A percentile compares a stretch with the other conserved stretches of the same genome.
These are phyloP conservation scores for Kondoa malvinella DNA, from an alignment of 768 basidiomycete genomes.

Conservation along the genomic window DNA sequence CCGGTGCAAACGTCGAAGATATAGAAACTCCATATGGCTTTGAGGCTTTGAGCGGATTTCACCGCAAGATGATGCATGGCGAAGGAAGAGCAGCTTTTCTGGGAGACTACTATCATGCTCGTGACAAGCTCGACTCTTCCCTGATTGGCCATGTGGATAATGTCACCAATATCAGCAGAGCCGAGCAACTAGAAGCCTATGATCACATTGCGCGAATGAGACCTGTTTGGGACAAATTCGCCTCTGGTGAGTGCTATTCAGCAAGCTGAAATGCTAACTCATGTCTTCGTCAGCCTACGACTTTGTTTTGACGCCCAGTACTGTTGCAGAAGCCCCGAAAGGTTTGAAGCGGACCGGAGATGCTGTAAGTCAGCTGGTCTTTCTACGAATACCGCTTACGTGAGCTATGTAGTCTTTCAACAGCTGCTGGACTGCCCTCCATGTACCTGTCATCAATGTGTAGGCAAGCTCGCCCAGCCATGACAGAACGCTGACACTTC, in stretches of 20 bases:
- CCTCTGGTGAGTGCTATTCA: conserved; percentile 1
- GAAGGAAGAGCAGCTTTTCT: conserved; percentile 28
- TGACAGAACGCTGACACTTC: not conserved
- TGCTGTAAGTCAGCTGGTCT: not conserved
- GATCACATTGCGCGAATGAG: conserved; percentile 27
- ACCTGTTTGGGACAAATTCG: conserved; percentile 27
- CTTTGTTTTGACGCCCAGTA: conserved; percentile 28
- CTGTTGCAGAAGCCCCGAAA: conserved; percentile 26
- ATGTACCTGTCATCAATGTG: conserved; percentile 15
- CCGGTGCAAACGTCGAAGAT: conserved; percentile 28
- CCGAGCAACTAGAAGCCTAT: conserved; percentile 25
- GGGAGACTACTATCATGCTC: conserved; percentile 24
- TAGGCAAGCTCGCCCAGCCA: too few relatives aligned
- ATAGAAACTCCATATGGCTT: conserved; percentile 28
- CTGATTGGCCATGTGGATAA: conserved; percentile 27
- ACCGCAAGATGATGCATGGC: conserved; percentile 13
- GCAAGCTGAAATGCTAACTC: not conserved
- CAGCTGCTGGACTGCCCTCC: conserved; percentile 29
- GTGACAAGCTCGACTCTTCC: conserved; percentile 18
- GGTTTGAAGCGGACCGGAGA: conserved; percentile 24
- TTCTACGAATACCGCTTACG: not conserved
- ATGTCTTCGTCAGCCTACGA: conserved; percentile 20
- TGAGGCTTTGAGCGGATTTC: conserved; percentile 8
- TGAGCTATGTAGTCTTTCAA: conserved; percentile 19
- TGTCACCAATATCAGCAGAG: conserved; percentile 15